Evolutionary conservation across 1,139 yeast genomes (phyloP), one percentile per base, ranked within the genome.

Genomic region (Protomyces lactucae-debilis): DNA sequence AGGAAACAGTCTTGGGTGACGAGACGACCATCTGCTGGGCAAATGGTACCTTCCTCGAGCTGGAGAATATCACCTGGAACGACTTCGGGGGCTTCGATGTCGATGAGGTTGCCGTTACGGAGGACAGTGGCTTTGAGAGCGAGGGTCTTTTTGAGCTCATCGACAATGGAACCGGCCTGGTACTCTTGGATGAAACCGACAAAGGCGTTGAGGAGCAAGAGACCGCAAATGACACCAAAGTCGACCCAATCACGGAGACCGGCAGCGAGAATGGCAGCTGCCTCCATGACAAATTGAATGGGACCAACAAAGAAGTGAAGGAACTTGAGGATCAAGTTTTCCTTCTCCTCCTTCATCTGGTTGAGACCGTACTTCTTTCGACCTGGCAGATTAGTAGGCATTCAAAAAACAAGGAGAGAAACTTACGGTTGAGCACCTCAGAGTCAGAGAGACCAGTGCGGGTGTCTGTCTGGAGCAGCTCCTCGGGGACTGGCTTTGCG

Each of bases 211-310:
- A 92, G 85, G 78, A 87, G 75, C 73, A 92, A 83, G 74, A 92
- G 81, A 78, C 88, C 97, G 79, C 90, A 85, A 76, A 92, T 91
- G 78, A 92, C 97, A 85, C 97, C 97, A 82, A 91, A 91, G 84
- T 91, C 97, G 76, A 92, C 97, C 97, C 97, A 92, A 82, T 91
- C 97, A 81, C 90, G 95, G 75, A 92, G 84, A 87, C 97, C 97
- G 71, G 96, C 96, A 73, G 98, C 97, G 78, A 92, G 83, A 70
- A 91, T 84, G 74, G 97, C 97, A 75, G 98, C 98, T 76, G 96
- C 79, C 82, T 91, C 97, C 98, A 92, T 92, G 77, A 92, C 97
- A 86, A 92, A 92, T 82, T 92, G 98, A 78, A 92, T 91, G 72
- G 97, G 97, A 81, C 98, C 98, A 71, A 92, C 88, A 78, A 92